Evolutionary conservation across 2,329 filamentous ascomycete genomes (phyloP).

Genomic region (Fusarium abutilonis): DNA sequence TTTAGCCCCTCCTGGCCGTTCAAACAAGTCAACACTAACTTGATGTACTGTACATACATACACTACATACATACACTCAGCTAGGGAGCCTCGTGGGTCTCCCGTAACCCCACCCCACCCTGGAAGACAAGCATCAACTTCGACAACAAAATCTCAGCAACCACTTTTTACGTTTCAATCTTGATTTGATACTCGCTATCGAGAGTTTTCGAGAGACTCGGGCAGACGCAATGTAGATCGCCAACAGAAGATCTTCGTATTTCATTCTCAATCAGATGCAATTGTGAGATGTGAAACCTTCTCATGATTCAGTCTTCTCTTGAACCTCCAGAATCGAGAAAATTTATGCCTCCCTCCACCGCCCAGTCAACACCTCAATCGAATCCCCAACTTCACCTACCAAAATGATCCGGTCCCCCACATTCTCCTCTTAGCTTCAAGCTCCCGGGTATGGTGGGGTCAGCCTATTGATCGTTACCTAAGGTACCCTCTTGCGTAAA

Average conservation of each 20-base stretch:
- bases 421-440: constrained; percentile 43
- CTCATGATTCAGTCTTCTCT: constrained; percentile 17
- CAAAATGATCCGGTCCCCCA: constrained; percentile 39
- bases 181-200: constrained; percentile 6
- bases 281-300: constrained; percentile 1
- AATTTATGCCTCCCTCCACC: constrained; percentile 42
- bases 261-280: not conserved
- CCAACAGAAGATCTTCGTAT: not conserved
- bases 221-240: not conserved
- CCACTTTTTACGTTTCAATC: constrained; percentile 12
- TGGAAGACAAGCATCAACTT: constrained; percentile 32
- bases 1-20: not conserved
- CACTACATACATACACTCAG: constrained; percentile 23
- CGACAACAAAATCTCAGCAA: constrained; percentile 34
- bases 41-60: constrained; percentile 19
- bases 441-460: constrained; percentile 40
- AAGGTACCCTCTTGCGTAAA: constrained; percentile 28
- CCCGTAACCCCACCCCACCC: constrained; percentile 22
- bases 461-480: constrained; percentile 20
- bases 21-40: not conserved
- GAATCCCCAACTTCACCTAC: constrained; percentile 39
- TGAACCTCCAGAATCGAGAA: constrained; percentile 11
- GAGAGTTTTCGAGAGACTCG: not conserved
- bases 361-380: constrained; percentile 33
- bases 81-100: constrained; percentile 31